Evolutionary conservation across 805 yeast genomes (phyloP).

Genomic region (Saturnispora serradocipensis): DNA sequence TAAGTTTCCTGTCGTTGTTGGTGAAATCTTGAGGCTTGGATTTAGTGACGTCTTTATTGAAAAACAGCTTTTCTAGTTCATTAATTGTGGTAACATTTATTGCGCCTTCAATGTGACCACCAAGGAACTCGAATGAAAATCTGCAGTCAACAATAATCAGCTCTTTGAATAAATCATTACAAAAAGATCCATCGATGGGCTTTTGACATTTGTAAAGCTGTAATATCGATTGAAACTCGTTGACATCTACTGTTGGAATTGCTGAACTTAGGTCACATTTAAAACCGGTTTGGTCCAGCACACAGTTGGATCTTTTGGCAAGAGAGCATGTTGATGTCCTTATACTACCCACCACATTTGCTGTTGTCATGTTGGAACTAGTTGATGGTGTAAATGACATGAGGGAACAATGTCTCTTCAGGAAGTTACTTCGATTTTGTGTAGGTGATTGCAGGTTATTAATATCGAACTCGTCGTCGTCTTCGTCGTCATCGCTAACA

Average conservation of each 20-base stretch:
- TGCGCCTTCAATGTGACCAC: conserved; percentile 88
- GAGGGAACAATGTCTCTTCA: conserved; percentile 3
- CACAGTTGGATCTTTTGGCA: neutral
- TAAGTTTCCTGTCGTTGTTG: conserved; percentile 31
- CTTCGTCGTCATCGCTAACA: neutral
- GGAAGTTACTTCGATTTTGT: neutral
- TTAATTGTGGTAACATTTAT: conserved; percentile 64
- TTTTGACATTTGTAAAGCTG: conserved; percentile 28
- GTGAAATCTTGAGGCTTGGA: conserved; percentile 21
- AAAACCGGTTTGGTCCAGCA: conserved; percentile 4
- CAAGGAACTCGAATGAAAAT: conserved; percentile 82
- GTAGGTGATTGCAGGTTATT: conserved; percentile 4
- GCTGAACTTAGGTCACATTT: conserved; percentile 15
- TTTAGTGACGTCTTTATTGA: conserved; percentile 18
- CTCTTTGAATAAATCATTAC: conserved; percentile 41
- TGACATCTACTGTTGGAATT: conserved; percentile 59
- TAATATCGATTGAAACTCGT: conserved; percentile 47
- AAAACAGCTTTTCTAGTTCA: conserved; percentile 53
- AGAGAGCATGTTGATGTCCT: neutral
- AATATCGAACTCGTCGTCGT: neutral
- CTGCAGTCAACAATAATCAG: conserved; percentile 74
- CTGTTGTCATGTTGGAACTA: neutral
- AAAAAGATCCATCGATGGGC: conserved; percentile 18
- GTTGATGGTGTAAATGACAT: neutral
- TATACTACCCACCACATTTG: neutral